Evolutionary conservation across 768 basidiomycete species (phyloP).

Genomic region (Hypholoma sublateritium): DNA sequence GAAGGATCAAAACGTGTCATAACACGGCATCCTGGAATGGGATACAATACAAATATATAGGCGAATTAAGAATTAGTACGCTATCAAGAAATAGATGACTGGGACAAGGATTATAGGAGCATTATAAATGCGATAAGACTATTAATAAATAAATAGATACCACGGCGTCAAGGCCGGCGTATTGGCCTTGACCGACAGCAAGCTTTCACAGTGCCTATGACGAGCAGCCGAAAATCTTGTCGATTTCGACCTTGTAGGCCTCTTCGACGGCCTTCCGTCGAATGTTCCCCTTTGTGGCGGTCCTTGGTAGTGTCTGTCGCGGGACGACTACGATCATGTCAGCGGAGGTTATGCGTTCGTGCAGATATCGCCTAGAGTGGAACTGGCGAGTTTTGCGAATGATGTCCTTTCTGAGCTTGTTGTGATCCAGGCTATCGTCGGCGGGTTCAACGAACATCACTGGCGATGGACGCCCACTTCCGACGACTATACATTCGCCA

Average conservation of each 20-base stretch:
- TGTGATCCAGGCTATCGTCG: slow-evolving; percentile 44
- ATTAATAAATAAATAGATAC: slow-evolving; percentile 5
- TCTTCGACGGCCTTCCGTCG: slow-evolving; percentile 77
- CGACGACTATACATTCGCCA: slow-evolving; percentile 75
- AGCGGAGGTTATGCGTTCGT: slow-evolving; percentile 69
- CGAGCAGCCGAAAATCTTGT: slow-evolving; percentile 46
- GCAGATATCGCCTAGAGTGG: slow-evolving; percentile 73
- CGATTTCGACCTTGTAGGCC: slow-evolving; percentile 53
- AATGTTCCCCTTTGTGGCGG: slow-evolving; percentile 81
- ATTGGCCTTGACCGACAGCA: not conserved
- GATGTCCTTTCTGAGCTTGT: slow-evolving; percentile 68
- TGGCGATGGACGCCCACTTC: slow-evolving; percentile 73
- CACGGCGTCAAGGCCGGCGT: not conserved
- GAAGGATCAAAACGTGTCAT: not conserved
- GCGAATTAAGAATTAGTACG: not conserved
- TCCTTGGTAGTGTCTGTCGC: slow-evolving; percentile 67
- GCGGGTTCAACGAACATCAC: slow-evolving; percentile 73
- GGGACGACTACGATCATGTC: slow-evolving; percentile 71
- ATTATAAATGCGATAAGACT: not conserved
- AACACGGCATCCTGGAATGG: not conserved
- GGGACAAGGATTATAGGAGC: not conserved
- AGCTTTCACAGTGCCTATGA: slow-evolving; percentile 5
- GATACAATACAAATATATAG: slow-evolving; percentile 3
- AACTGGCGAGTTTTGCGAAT: slow-evolving; percentile 72
- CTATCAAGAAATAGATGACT: not conserved